These are phyloP conservation scores for Austropuccinia psidii DNA, from an alignment of 1,284 basidiomycete genomes.

Conservation along the genomic window DNA sequence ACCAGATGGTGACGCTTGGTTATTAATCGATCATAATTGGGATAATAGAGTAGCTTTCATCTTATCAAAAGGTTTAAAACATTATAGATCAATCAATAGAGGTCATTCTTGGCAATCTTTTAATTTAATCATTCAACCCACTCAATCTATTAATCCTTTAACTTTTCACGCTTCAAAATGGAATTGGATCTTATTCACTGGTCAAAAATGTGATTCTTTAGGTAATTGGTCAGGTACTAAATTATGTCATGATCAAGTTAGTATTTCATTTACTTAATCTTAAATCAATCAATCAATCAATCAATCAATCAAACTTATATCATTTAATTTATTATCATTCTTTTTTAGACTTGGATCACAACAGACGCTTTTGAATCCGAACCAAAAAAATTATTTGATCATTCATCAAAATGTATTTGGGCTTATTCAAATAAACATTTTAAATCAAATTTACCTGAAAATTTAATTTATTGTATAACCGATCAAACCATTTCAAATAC, in stretches of 20 bases:
- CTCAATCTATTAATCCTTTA: constrained; percentile 59
- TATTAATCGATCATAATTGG: constrained; percentile 81
- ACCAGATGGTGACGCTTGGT: constrained; percentile 57
- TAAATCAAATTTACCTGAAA: constrained; percentile 61
- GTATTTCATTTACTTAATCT: constrained; percentile 37
- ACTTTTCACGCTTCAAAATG: constrained; percentile 63
- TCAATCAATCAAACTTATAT: background rate
- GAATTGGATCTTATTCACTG: constrained; percentile 70
- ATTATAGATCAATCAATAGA: constrained; percentile 76
- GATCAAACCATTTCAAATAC: constrained; percentile 21
- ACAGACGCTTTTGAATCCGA: constrained; percentile 64
- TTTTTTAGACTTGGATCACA: constrained; percentile 78
- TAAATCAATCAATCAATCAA: background rate
- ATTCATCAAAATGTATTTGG: constrained; percentile 72
- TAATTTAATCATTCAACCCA: constrained; percentile 59
- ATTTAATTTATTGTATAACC: constrained; percentile 77
- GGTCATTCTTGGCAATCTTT: constrained; percentile 78
- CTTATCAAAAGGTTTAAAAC: constrained; percentile 61
- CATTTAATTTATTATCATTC: background rate
- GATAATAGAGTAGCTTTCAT: constrained; percentile 73
- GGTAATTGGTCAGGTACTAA: constrained; percentile 58
- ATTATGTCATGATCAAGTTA: constrained; percentile 67
- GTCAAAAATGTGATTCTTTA: constrained; percentile 58
- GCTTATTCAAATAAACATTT: constrained; percentile 73
- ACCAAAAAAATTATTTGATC: constrained; percentile 57